phyloP scores from a whole-genome alignment of 345 rosid species.

The Ceriops decandra region DNA sequence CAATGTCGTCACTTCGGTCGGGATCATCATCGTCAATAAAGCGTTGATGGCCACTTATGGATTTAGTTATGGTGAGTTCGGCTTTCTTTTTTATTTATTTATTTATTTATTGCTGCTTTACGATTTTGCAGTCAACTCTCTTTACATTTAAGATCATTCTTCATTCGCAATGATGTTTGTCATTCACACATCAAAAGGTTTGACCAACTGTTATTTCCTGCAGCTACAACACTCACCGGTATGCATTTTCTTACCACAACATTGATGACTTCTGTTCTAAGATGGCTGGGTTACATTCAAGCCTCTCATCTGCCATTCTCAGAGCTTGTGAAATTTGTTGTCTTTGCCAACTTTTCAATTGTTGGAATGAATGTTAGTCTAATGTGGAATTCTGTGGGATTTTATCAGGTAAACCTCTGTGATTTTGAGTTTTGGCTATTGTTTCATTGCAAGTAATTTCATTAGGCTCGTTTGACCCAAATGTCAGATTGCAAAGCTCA shows the following conservation, averaged over 20 bases:
- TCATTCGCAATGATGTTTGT: too few relatives aligned
- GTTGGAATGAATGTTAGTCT: constrained; percentile 99
- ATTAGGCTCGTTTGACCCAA: too few relatives aligned
- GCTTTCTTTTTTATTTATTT: not conserved
- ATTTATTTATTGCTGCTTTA: not conserved
- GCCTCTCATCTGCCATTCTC: constrained; percentile 68
- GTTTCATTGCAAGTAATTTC: not conserved
- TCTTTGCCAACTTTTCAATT: constrained; percentile 96
- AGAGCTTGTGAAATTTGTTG: constrained; percentile 79
- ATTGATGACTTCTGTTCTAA: constrained; percentile 58
- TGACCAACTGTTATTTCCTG: constrained; percentile 24
- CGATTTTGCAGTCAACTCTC: too few relatives aligned
- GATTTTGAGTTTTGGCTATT: not conserved
- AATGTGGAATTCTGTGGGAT: constrained; percentile 99
- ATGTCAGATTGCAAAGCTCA: constrained; percentile 89
- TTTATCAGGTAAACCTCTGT: constrained; percentile 69
- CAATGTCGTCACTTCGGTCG: constrained; percentile 93
- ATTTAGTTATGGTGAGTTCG: constrained; percentile 64
- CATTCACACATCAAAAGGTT: not conserved
- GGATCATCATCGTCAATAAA: constrained; percentile 87
- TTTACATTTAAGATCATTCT: not conserved
- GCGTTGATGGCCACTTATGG: constrained; percentile 89
- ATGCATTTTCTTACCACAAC: constrained; percentile 96
- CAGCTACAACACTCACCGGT: constrained; percentile 98
- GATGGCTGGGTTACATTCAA: constrained; percentile 87